Base-by-base conservation (phyloP, 306 rosid genomes). In the Lathyrus aphaca region DNA sequence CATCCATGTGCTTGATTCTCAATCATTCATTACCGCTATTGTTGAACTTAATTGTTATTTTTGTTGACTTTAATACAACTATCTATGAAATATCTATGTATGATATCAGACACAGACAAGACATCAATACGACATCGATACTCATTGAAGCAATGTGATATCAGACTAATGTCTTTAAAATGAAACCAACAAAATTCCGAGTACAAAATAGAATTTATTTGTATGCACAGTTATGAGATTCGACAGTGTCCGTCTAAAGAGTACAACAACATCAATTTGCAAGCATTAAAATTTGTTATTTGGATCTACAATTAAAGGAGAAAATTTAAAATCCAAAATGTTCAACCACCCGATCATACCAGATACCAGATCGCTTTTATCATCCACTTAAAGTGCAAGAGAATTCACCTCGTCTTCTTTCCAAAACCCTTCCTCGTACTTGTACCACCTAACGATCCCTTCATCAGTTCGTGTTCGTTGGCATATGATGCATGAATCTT, bases 381-480 rank as follows among this genome's bases (percentile, higher is more conserved):
- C 12, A 18, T 61, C 76, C 15, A 39, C 73, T 82, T 71, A 82
- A 40, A 81, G 83, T 6, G 88, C 68, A 14, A 90, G 91, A 27
- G 95, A 82, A 66, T 69, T 71, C 53, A 86, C 83, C 82, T 87
- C 96, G 32, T 87, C 94, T 10, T 57, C 49, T 79, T 79, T 84
- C 96, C 95, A 87, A 15, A 79, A 78, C 70, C 88, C 83, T 67
- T 90, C 89, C 83, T 86, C 95, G 4, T 90, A 90, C 67, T 74
- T 86, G 81, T 90, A 90, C 96, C 96, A 90, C 90, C 96, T 90
- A 71, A 90, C 43, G 15, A 81, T 71, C 71, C 96, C 96, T 64
- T 90, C 94, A 16, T 90, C 90, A 11, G 48, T 62, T 75, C 75
- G 82, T 4, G 91, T 86, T 38, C 91, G 73, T 56, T 86, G 85